Conservation (phyloP, 2,329 filamentous ascomycete genomes). For the Alternaria novae-zelandiae region DNA sequence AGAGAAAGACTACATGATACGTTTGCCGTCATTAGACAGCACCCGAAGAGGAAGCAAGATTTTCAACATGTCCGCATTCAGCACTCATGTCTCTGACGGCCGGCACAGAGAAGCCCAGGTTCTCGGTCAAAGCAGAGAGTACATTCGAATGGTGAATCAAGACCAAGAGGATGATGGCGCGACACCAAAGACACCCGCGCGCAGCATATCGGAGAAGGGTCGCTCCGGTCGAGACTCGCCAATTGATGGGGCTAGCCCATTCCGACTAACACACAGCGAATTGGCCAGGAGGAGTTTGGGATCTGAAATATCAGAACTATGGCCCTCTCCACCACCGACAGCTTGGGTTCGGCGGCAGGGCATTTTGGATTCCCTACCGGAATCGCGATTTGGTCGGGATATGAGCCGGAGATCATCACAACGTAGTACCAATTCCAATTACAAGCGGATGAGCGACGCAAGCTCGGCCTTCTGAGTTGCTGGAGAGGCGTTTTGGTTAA, state of each 20-base stretch:
- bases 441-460: not conserved
- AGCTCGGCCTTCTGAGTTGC: not conserved
- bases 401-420: constrained; percentile 1
- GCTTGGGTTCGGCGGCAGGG: constrained; percentile 14
- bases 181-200: not conserved
- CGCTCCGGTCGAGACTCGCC: constrained; percentile 27
- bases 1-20: constrained; percentile 20
- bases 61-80: constrained; percentile 28
- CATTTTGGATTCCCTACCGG: not conserved
- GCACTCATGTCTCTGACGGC: constrained; percentile 11
- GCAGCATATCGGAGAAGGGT: not conserved
- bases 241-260: constrained; percentile 38
- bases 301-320: constrained; percentile 21
- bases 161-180: not conserved
- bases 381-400: constrained; percentile 4
- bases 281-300: constrained; percentile 28
- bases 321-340: constrained; percentile 25
- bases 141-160: not conserved
- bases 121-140: not conserved
- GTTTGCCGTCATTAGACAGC: constrained; percentile 13
- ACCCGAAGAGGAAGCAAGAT: constrained; percentile 23
- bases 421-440: not conserved
- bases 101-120: constrained; percentile 3
- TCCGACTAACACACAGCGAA: constrained; percentile 37
- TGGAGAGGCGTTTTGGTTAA: not conserved